Percentiles rank a stretch among this genome's conserved stretches.
phyloP scores from a whole-genome alignment of 2,329 filamentous ascomycete species.

The Mariannaea elegans region DNA sequence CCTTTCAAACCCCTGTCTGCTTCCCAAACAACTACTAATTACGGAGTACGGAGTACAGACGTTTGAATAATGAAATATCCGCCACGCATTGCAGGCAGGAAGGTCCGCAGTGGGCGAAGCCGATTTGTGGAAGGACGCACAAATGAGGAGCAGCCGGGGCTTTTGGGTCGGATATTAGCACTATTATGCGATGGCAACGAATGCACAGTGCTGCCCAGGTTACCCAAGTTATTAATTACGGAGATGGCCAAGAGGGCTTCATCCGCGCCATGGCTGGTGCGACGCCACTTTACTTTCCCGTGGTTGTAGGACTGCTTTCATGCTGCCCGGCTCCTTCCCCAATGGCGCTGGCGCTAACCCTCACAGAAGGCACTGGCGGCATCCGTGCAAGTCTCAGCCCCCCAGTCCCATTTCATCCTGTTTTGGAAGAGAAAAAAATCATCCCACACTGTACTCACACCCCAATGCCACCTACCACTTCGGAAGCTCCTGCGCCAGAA shows the following conservation, averaged over 20 bases:
- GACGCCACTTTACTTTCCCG: constrained; percentile 12
- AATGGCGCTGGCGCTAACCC: too few relatives aligned
- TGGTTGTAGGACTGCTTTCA: too few relatives aligned
- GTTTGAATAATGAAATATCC: too few relatives aligned
- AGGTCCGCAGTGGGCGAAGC: not conserved
- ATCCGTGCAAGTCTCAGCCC: constrained; percentile 2
- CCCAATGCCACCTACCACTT: not conserved
- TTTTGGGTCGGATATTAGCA: constrained; percentile 17
- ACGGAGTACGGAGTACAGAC: too few relatives aligned
- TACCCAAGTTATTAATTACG: not conserved
- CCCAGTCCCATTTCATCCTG: constrained; percentile 2
- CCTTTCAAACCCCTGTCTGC: constrained; percentile 1
- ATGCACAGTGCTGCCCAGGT: not conserved
- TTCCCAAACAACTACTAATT: not conserved
- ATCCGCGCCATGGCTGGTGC: not conserved
- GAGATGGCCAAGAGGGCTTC: not conserved
- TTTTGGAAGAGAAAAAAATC: not conserved
- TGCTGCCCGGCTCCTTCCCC: too few relatives aligned
- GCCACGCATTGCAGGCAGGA: not conserved
- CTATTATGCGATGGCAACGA: constrained; percentile 10
- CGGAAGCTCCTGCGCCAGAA: not conserved
- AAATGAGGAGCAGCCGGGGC: not conserved
- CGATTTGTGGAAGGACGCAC: constrained; percentile 5
- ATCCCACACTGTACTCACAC: constrained; percentile 2
- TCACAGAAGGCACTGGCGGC: not conserved